These are phyloP conservation scores for Ceratocystis smalleyi DNA, from an alignment of 2,329 filamentous ascomycete species.

Conservation along the genomic window DNA sequence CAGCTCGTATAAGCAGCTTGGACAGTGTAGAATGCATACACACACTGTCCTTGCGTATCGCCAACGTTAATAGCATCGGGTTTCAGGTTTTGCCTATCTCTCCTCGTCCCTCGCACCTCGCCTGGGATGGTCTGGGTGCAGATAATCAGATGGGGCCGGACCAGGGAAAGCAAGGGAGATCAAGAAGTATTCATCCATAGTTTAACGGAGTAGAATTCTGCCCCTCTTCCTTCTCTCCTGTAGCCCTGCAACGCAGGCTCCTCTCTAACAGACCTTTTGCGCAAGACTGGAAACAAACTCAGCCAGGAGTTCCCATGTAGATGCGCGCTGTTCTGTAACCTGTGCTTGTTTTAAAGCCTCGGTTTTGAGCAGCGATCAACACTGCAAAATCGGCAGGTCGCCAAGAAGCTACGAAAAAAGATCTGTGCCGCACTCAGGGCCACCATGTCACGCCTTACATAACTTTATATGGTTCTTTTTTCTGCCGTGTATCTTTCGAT, in stretches of 20 bases:
- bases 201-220: not conserved
- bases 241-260: not conserved
- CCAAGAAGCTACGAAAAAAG: not conserved
- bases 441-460: not conserved
- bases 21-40: not conserved
- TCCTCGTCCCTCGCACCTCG: too few species aligned
- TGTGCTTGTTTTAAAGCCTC: not conserved
- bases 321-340: not conserved
- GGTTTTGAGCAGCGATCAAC: not conserved
- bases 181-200: not conserved
- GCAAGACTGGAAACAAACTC: not conserved
- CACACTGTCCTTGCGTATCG: not conserved
- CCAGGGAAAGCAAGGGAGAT: not conserved
- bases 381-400: not conserved
- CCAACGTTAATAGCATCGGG: not conserved
- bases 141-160: too few species aligned
- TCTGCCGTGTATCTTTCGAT: not conserved
- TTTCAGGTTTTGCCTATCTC: too few species aligned
- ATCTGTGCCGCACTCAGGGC: slow-evolving; percentile 4
- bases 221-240: not conserved
- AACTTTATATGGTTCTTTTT: not conserved
- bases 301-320: not conserved
- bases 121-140: too few species aligned
- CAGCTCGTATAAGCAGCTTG: too few species aligned
- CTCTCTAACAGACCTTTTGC: not conserved